Conservation (phyloP, 176 grass and related monocot genomes). For the Eragrostis nindensis region DNA sequence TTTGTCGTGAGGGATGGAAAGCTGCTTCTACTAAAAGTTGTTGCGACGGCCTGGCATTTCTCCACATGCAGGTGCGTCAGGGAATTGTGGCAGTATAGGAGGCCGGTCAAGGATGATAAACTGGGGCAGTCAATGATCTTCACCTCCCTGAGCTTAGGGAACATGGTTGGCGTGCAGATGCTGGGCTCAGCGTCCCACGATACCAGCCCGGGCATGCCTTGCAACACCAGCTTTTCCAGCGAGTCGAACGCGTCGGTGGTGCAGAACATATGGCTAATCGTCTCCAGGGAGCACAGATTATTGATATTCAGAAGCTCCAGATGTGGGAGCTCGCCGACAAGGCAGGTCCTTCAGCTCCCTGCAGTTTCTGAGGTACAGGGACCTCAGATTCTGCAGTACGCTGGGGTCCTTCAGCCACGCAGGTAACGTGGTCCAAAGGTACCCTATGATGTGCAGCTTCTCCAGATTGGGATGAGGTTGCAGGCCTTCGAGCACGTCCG, state of each 20-base stretch:
- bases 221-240: not conserved
- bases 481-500: not conserved
- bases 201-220: not conserved
- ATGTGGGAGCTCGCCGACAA: not conserved
- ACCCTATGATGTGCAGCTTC: not conserved
- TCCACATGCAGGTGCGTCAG: not conserved
- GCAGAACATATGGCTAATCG: not conserved
- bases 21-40: not conserved
- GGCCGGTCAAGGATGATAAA: not conserved
- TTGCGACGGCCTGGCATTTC: not conserved
- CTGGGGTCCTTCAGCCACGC: not conserved
- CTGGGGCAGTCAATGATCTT: not conserved
- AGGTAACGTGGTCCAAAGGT: not conserved
- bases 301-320: not conserved
- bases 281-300: not conserved
- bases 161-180: not conserved
- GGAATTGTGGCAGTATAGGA: not conserved
- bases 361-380: not conserved
- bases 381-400: not conserved
- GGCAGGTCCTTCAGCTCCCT: not conserved
- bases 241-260: not conserved
- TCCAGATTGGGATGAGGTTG: not conserved
- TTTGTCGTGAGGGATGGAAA: not conserved
- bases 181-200: not conserved
- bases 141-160: not conserved